These are phyloP conservation scores for Hermanozyma aechmeae DNA, from an alignment of 805 yeast genomes.

Conservation along the genomic window DNA sequence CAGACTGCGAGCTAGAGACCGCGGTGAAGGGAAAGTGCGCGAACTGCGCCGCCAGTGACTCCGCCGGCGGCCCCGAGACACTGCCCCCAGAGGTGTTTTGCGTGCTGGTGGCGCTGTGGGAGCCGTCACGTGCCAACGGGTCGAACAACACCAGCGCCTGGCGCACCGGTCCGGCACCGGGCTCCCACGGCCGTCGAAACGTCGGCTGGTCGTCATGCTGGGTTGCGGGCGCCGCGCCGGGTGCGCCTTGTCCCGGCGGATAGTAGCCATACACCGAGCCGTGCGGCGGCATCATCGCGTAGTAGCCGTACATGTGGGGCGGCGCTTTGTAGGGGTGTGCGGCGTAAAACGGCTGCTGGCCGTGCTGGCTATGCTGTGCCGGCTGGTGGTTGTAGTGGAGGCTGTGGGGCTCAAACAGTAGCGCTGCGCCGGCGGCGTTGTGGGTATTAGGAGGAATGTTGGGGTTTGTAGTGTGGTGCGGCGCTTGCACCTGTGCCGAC, in stretches of 20 bases:
- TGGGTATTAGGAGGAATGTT: conserved; percentile 1
- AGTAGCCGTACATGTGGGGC: conserved; percentile 1
- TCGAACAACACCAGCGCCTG: conserved; percentile 1
- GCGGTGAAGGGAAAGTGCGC: no score
- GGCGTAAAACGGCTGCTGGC: conserved; percentile 2
- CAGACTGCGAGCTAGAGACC: no score
- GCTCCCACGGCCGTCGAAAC: conserved; percentile 2
- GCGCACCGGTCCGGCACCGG: conserved; percentile 1
- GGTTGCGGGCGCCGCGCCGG: conserved; percentile 2
- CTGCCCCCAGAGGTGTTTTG: no score
- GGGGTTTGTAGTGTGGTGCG: conserved; percentile 5
- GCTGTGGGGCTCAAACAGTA: not conserved
- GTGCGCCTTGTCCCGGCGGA: conserved; percentile 1
- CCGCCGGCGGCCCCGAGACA: no score
- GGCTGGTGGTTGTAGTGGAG: conserved; percentile 4
- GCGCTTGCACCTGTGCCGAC: conserved; percentile 4
- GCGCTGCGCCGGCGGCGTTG: no score
- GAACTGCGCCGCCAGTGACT: no score
- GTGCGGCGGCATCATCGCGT: no score
- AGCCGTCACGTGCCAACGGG: no score
- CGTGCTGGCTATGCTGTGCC: no score
- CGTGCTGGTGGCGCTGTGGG: no score
- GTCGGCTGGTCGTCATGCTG: conserved; percentile 1
- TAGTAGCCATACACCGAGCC: no score
- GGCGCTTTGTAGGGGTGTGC: not conserved